Percentiles rank a stretch among this genome's conserved stretches.
phyloP scores from a whole-genome alignment of 2,329 filamentous ascomycete genomes.

The Phyllosticta citriasiana region DNA sequence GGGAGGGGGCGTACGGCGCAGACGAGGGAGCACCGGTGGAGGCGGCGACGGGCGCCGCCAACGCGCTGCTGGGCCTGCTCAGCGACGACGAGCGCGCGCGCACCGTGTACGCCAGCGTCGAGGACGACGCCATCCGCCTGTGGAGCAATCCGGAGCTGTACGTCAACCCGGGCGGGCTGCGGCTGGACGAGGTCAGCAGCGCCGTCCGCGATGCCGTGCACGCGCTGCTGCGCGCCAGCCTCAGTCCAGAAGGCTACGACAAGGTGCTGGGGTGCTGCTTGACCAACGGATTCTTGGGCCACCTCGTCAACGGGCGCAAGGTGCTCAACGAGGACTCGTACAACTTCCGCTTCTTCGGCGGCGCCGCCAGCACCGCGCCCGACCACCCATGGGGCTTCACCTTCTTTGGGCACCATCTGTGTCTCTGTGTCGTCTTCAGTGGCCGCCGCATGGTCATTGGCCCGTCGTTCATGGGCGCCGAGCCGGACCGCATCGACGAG shows the following conservation, averaged over 20 bases:
- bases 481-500: constrained; percentile 63
- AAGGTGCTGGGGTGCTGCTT: constrained; percentile 45
- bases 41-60: not conserved
- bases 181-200: constrained; percentile 4
- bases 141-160: constrained; percentile 11
- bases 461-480: constrained; percentile 71
- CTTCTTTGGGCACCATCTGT: constrained; percentile 72
- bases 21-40: constrained; percentile 9
- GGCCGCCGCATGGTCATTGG: constrained; percentile 55
- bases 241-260: constrained; percentile 60
- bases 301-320: constrained; percentile 49
- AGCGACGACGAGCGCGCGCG: not conserved
- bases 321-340: constrained; percentile 69
- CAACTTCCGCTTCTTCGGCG: constrained; percentile 64
- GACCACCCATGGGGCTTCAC: constrained; percentile 57
- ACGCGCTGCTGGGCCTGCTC: not conserved
- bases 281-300: constrained; percentile 65
- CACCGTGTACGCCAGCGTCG: not conserved
- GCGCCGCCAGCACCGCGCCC: constrained; percentile 34
- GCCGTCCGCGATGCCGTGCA: constrained; percentile 24
- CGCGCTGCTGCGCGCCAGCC: constrained; percentile 44
- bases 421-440: constrained; percentile 60
- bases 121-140: constrained; percentile 9
- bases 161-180: constrained; percentile 11
- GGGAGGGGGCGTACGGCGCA: constrained; percentile 9